These are phyloP conservation scores for Aspergillus piperis DNA, from an alignment of 2,329 filamentous ascomycete genomes.

Conservation along the genomic window DNA sequence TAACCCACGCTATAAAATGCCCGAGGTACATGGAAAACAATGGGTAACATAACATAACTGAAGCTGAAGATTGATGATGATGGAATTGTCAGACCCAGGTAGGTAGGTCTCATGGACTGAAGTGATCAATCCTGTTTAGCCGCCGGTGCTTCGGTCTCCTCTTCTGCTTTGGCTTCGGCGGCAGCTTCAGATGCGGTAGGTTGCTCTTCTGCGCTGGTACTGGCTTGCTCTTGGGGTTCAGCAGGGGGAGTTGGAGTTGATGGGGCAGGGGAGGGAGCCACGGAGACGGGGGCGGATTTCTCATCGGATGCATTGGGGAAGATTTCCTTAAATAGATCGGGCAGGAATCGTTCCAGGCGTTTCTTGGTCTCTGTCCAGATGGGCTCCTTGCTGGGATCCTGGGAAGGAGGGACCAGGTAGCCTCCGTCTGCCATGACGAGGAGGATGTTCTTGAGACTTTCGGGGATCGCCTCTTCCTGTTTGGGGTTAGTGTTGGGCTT, in stretches of 20 bases:
- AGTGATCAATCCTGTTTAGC: not conserved
- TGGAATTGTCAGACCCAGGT: not conserved
- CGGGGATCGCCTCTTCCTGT: slow-evolving; percentile 90
- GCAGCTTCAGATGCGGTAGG: not conserved
- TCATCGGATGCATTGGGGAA: slow-evolving; percentile 45
- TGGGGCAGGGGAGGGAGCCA: not conserved
- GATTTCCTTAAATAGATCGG: slow-evolving; percentile 59
- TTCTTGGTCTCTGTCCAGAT: slow-evolving; percentile 65
- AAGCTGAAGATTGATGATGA: not conserved
- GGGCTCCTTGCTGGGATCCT: slow-evolving; percentile 52
- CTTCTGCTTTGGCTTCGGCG: not conserved
- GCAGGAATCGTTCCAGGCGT: slow-evolving; percentile 61
- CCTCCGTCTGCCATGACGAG: slow-evolving; percentile 92
- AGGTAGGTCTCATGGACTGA: not conserved
- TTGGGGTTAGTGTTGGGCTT: not conserved
- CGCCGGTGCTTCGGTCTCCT: not conserved
- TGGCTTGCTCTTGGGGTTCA: slow-evolving; percentile 3
- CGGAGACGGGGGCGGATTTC: not conserved
- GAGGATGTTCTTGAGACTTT: slow-evolving; percentile 93
- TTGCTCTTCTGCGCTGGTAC: not conserved
- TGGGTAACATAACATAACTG: no score
- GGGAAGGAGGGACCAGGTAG: slow-evolving; percentile 70
- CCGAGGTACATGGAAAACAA: slow-evolving; percentile 8
- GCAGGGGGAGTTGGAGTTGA: not conserved
- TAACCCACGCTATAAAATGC: slow-evolving; percentile 22